Evolutionary conservation across 129 eudicot genomes (phyloP).

Genomic region (Saussurea involucrata): DNA sequence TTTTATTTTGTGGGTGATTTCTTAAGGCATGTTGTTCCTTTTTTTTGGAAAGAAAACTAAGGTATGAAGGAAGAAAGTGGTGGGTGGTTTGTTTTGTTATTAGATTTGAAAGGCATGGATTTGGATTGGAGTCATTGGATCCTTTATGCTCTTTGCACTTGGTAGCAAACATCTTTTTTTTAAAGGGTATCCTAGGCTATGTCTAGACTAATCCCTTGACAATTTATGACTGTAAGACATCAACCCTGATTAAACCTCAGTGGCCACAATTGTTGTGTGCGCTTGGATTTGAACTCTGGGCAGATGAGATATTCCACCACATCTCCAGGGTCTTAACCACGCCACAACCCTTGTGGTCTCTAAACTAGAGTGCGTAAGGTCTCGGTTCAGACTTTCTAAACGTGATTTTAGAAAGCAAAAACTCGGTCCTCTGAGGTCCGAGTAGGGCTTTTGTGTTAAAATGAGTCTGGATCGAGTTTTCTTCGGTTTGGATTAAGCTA

Average conservation of each 20-base stretch:
- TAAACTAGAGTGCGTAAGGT: no score
- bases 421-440: neutral
- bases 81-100: neutral
- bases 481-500: no score
- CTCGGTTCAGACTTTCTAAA: neutral
- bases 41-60: neutral
- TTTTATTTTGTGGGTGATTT: slow-evolving; percentile 18
- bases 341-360: no score
- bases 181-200: no score
- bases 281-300: no score
- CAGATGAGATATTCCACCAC: no score
- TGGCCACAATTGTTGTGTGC: no score
- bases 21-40: slow-evolving; percentile 15
- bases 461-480: no score
- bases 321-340: no score
- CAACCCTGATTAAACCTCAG: no score
- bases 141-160: neutral
- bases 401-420: neutral
- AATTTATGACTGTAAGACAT: no score
- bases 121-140: slow-evolving; percentile 3
- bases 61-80: neutral
- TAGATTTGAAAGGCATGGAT: neutral
- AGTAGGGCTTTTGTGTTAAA: neutral
- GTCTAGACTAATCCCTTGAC: no score
- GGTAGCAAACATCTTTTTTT: neutral